These are phyloP conservation scores for Chaetomium fimeti DNA, from an alignment of 495 filamentous ascomycete genomes.

Conservation along the genomic window DNA sequence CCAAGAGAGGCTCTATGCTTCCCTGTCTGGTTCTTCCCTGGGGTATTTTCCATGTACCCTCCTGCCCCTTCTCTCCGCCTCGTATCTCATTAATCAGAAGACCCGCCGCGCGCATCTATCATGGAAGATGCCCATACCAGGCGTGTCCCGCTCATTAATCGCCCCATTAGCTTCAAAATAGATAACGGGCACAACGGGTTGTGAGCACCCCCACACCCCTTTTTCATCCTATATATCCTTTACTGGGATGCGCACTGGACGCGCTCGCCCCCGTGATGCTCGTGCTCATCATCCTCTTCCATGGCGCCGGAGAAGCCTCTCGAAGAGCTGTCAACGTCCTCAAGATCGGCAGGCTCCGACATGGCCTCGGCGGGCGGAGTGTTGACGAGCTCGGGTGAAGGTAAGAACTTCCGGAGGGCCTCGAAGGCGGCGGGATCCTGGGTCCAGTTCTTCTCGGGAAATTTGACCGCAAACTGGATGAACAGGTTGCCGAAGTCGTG, in stretches of 20 bases:
- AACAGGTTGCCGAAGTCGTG: conserved; percentile 97
- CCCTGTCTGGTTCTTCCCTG: conserved; percentile 11
- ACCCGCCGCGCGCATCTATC: conserved; percentile 4
- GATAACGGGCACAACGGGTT: background rate
- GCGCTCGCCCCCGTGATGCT: conserved; percentile 79
- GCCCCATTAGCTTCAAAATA: background rate
- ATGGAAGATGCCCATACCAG: background rate
- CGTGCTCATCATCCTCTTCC: conserved; percentile 76
- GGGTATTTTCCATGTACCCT: conserved; percentile 23
- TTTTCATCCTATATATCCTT: conserved; percentile 24
- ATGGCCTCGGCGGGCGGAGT: conserved; percentile 76
- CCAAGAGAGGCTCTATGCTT: conserved; percentile 26
- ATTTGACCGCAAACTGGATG: conserved; percentile 96
- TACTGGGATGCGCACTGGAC: conserved; percentile 99
- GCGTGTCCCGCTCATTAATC: conserved; percentile 7
- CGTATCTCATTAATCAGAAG: conserved; percentile 18
- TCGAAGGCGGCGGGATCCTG: conserved; percentile 55
- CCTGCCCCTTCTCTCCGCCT: conserved; percentile 8
- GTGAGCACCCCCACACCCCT: background rate
- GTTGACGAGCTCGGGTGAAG: conserved; percentile 59
- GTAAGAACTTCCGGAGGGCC: conserved; percentile 76
- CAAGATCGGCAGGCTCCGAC: conserved; percentile 78
- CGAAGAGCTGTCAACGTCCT: conserved; percentile 77
- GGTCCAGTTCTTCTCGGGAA: conserved; percentile 72
- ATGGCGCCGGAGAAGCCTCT: conserved; percentile 65